Conservation (phyloP, 2,329 filamentous ascomycete genomes). For the Ophiocordyceps sinensis region DNA sequence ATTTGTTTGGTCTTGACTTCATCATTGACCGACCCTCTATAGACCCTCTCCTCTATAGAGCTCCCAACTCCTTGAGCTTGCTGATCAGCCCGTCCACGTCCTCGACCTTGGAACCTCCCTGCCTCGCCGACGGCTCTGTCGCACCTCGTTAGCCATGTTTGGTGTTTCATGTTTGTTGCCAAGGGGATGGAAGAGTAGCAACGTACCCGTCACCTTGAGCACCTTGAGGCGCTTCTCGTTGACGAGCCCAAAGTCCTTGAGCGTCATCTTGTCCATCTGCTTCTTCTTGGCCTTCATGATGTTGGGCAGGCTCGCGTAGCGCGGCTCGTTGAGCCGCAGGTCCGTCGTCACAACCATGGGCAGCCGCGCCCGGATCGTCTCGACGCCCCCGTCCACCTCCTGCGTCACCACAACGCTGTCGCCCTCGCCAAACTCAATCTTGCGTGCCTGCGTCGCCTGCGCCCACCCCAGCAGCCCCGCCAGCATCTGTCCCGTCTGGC, state of each 20-base stretch:
- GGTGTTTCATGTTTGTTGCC: too few relatives aligned
- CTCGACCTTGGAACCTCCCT: constrained; percentile 94
- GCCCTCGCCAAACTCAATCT: constrained; percentile 60
- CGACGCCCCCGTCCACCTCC: constrained; percentile 90
- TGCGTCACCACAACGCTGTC: constrained; percentile 64
- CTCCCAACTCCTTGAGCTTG: constrained; percentile 93
- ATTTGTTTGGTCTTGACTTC: background rate
- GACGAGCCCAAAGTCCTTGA: constrained; percentile 70
- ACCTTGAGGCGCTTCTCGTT: constrained; percentile 68
- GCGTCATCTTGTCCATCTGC: constrained; percentile 80
- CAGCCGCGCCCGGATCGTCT: constrained; percentile 74
- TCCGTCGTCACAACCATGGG: constrained; percentile 94
- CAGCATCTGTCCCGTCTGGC: constrained; percentile 96
- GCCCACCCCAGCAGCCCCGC: constrained; percentile 84
- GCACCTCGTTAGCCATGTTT: constrained; percentile 1
- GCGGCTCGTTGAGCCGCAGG: constrained; percentile 82
- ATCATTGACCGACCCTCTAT: background rate
- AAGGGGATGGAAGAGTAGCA: background rate
- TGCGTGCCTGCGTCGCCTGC: constrained; percentile 86
- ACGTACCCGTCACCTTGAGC: constrained; percentile 69
- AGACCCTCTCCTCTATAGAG: too few relatives aligned
- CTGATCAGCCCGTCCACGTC: constrained; percentile 88
- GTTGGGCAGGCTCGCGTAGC: constrained; percentile 90
- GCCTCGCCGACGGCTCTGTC: constrained; percentile 70
- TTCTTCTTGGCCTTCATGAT: constrained; percentile 99